These are phyloP conservation scores for Pittosporum tobira DNA, from an alignment of 129 eudicot genomes.

Conservation along the genomic window DNA sequence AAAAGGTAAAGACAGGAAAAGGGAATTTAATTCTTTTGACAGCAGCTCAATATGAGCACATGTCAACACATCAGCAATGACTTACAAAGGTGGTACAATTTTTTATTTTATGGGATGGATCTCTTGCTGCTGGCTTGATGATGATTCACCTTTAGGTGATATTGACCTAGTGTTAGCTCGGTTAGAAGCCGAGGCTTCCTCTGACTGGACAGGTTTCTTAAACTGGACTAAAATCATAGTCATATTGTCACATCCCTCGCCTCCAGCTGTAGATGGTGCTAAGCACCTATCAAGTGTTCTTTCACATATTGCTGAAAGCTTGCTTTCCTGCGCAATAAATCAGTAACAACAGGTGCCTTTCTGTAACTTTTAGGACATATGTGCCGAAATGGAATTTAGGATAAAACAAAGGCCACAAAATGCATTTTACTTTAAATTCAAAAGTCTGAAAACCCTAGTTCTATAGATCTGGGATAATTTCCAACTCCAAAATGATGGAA, in stretches of 20 bases:
- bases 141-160: slow-evolving; percentile 14
- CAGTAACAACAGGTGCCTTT: no score
- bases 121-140: slow-evolving; percentile 18
- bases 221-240: slow-evolving; percentile 93
- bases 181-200: slow-evolving; percentile 23
- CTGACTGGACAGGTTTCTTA: slow-evolving; percentile 40
- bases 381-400: no score
- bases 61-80: no score
- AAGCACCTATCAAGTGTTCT: slow-evolving; percentile 61
- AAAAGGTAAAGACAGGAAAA: no score
- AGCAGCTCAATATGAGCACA: background rate
- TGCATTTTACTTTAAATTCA: no score
- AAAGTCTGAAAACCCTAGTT: background rate
- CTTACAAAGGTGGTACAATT: no score
- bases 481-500: no score
- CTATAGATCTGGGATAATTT: no score
- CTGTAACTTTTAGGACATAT: no score
- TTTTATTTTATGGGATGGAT: background rate
- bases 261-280: slow-evolving; percentile 98
- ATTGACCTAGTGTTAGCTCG: slow-evolving; percentile 11
- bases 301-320: slow-evolving; percentile 76
- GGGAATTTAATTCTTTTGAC: background rate
- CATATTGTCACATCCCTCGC: slow-evolving; percentile 99
- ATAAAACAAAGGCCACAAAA: no score
- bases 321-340: slow-evolving; percentile 47